Percentiles rank a stretch among this genome's conserved stretches.
These are phyloP conservation scores for Hyparrhenia diplandra DNA, from an alignment of 176 grass and related monocot genomes.

Conservation along the genomic window DNA sequence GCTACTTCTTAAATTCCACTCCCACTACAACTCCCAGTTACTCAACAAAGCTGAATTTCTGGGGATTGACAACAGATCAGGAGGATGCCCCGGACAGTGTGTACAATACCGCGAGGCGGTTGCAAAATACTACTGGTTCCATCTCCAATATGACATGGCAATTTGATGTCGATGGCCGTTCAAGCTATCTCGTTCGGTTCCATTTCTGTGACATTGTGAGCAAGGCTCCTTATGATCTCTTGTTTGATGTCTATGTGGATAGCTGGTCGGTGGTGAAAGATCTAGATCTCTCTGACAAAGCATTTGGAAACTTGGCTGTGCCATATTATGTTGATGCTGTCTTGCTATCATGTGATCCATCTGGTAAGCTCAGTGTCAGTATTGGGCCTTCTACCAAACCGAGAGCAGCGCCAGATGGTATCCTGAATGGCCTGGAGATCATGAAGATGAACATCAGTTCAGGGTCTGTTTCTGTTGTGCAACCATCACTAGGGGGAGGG, in stretches of 20 bases:
- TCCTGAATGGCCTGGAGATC: constrained; percentile 91
- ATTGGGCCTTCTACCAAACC: constrained; percentile 59
- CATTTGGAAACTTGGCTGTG: constrained; percentile 32
- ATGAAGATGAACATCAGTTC: constrained; percentile 96
- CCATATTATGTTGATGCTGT: constrained; percentile 83
- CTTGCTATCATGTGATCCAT: constrained; percentile 64
- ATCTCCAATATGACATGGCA: constrained; percentile 88
- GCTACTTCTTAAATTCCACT: constrained; percentile 37
- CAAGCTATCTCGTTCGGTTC: constrained; percentile 68
- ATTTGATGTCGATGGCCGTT: constrained; percentile 52
- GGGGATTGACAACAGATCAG: constrained; percentile 31
- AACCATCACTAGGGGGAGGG: constrained; percentile 1
- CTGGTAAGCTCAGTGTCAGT: constrained; percentile 61
- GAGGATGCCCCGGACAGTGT: constrained; percentile 67
- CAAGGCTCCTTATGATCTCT: constrained; percentile 47
- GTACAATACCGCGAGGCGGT: constrained; percentile 63
- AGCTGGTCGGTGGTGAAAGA: constrained; percentile 38
- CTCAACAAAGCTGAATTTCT: constrained; percentile 49
- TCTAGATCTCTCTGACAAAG: constrained; percentile 61
- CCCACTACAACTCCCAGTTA: background rate
- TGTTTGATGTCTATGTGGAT: constrained; percentile 81
- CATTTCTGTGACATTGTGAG: constrained; percentile 98
- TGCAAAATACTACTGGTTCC: constrained; percentile 40
- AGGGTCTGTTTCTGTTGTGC: constrained; percentile 47
- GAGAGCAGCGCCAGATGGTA: constrained; percentile 40